phyloP scores from a whole-genome alignment of 352 stramenopile genomes.

The Phytophthora boehmeriae region DNA sequence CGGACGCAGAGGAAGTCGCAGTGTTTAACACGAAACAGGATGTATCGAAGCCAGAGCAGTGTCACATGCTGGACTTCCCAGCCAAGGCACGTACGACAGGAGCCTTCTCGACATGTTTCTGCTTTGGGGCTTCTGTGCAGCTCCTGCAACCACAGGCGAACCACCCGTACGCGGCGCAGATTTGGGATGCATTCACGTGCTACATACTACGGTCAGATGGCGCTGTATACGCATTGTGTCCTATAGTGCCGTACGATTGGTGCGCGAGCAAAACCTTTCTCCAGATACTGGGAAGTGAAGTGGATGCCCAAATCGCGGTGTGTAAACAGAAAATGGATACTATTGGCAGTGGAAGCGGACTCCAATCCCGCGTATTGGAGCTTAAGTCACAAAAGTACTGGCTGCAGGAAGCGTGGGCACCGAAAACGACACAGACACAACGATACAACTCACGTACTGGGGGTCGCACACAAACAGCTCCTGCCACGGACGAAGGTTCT shows the following conservation, averaged over 20 bases:
- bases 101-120: conserved; percentile 54
- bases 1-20: conserved; percentile 74
- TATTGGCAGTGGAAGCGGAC: conserved; percentile 8
- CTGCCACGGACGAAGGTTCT: conserved; percentile 12
- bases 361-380: conserved; percentile 52
- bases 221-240: conserved; percentile 71
- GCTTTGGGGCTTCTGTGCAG: conserved; percentile 57
- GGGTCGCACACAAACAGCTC: conserved; percentile 6
- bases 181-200: conserved; percentile 80
- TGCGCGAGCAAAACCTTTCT: conserved; percentile 49
- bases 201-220: conserved; percentile 79
- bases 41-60: conserved; percentile 74
- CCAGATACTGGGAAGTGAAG: conserved; percentile 58
- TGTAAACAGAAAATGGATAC: conserved; percentile 50
- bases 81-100: conserved; percentile 33
- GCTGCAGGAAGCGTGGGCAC: conserved; percentile 70
- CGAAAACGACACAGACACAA: conserved; percentile 11
- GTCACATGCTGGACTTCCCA: conserved; percentile 61
- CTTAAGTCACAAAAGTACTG: conserved; percentile 89
- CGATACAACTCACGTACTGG: conserved; percentile 19
- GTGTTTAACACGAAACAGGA: conserved; percentile 73
- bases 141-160: conserved; percentile 22
- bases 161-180: conserved; percentile 24
- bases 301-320: conserved; percentile 62
- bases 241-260: conserved; percentile 70